A percentile compares a stretch with the other conserved stretches of the same genome.
These are phyloP conservation scores for Linderniella brevidens DNA, from an alignment of 257 asterid species.

Conservation along the genomic window DNA sequence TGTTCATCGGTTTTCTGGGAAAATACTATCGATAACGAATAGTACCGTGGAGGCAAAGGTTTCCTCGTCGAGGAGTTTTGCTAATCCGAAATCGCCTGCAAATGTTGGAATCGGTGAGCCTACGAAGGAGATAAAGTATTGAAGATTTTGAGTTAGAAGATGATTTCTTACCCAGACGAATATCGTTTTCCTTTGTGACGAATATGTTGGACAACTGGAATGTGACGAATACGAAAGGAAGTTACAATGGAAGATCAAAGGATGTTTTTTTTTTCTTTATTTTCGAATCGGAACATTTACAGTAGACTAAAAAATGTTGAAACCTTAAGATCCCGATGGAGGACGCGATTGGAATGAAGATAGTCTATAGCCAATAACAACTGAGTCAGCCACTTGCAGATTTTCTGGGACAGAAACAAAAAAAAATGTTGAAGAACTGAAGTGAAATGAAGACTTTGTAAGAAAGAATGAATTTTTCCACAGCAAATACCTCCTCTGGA, in stretches of 20 bases:
- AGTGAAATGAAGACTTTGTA: background rate
- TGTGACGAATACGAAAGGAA: constrained; percentile 6
- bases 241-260: constrained; percentile 10
- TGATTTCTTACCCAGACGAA: constrained; percentile 61
- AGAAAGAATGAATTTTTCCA: background rate
- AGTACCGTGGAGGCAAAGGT: constrained; percentile 76
- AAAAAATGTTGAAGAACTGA: background rate
- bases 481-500: constrained; percentile 66
- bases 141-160: background rate
- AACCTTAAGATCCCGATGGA: constrained; percentile 91
- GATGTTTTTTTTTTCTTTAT: too few species aligned
- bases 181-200: constrained; percentile 64
- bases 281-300: too few species aligned
- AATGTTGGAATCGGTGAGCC: background rate
- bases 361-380: constrained; percentile 64
- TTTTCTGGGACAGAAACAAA: constrained; percentile 36
- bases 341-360: constrained; percentile 82
- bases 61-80: constrained; percentile 61
- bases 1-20: background rate
- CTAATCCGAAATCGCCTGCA: constrained; percentile 89
- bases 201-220: constrained; percentile 72
- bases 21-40: background rate
- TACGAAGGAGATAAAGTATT: too few species aligned
- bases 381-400: constrained; percentile 95
- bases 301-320: too few species aligned